Evolutionary conservation across 1,284 basidiomycete genomes (phyloP), one percentile per base, ranked within the genome.

Genomic region (Apiotrichum laibachii): DNA sequence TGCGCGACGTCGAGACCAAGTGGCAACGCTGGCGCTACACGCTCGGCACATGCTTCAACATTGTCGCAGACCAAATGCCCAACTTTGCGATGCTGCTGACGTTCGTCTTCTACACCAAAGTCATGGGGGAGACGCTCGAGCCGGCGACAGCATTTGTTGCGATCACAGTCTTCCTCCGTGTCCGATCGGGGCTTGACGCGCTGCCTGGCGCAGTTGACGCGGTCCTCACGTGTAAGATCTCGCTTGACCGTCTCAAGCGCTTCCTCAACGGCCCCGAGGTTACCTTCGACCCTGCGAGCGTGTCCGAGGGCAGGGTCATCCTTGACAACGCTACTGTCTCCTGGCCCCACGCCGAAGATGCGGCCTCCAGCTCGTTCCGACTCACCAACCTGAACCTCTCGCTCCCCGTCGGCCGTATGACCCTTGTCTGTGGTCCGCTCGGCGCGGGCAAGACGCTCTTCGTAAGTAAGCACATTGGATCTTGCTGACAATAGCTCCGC

Each of bases 41-140:
- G n/a, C 66, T 79, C 0, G 78, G 78, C 2, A 78, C 78, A 1
- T 43, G 65, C 5, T 78, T 73, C 68, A 80, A 80, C 58, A 67
- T 80, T 19, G 58, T 77, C 2, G 67, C 72, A 0, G 75, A 73
- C 40, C 67, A 72, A 51, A 46, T 72, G 26, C 72, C 72, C 0
- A 51, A 68, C n/a, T 15, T 73, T n/a, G 64, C 70, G 12, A 65
- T 75, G 19, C 50, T 70, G 1, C 49, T 76, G 37, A 77, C 72
- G 10, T 78, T 79, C 47, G 59, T 67, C 18, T 69, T 73, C 47
- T 72, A 76, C 60, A 75, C 75, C 21, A 75, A 75, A 45, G 57
- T 79, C 13, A 54, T 75, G 54, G 67, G 68, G 2, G 54, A 64
- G 1, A 42, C 55, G 1, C 67, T 80, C 5, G 67, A 71, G 16